Percentiles rank a stretch among this genome's conserved stretches.
Conservation (phyloP, 331 rosid species). For the Rosa hybrid region DNA sequence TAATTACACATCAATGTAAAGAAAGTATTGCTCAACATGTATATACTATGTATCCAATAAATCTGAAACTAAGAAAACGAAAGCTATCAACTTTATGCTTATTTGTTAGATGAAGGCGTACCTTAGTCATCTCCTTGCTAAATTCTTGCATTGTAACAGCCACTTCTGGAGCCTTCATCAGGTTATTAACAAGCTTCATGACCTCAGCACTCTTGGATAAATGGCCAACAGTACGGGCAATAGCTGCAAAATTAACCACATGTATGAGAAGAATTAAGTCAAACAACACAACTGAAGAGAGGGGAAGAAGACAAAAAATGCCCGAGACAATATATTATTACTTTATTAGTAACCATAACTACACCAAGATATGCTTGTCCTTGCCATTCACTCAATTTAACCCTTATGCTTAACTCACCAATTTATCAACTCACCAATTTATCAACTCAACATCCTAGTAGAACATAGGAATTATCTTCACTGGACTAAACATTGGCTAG, state of each 20-base stretch:
- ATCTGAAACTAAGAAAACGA: background rate
- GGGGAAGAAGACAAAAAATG: background rate
- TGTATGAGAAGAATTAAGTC: background rate
- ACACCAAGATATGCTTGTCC: background rate
- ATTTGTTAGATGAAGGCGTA: constrained; percentile 15
- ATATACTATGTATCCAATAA: background rate
- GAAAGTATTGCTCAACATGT: background rate
- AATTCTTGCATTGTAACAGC: constrained; percentile 56
- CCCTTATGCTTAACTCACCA: background rate
- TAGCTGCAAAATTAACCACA: constrained; percentile 35
- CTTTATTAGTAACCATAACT: background rate
- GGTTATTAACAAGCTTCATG: constrained; percentile 54
- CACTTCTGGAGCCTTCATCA: constrained; percentile 56
- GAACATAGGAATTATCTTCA: background rate
- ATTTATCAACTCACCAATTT: background rate
- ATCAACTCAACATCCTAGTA: background rate
- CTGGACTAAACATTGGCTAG: background rate
- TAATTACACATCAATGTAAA: background rate
- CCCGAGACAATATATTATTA: background rate
- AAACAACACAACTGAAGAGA: background rate
- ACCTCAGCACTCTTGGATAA: constrained; percentile 57
- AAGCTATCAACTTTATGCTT: background rate
- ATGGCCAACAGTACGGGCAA: constrained; percentile 57
- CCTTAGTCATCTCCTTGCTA: constrained; percentile 61
- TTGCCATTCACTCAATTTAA: background rate